Percentiles rank a stretch among this genome's conserved stretches.
Evolutionary conservation across 2,329 filamentous ascomycete genomes (phyloP).

Genomic region (Aspergillus hiratsukae): DNA sequence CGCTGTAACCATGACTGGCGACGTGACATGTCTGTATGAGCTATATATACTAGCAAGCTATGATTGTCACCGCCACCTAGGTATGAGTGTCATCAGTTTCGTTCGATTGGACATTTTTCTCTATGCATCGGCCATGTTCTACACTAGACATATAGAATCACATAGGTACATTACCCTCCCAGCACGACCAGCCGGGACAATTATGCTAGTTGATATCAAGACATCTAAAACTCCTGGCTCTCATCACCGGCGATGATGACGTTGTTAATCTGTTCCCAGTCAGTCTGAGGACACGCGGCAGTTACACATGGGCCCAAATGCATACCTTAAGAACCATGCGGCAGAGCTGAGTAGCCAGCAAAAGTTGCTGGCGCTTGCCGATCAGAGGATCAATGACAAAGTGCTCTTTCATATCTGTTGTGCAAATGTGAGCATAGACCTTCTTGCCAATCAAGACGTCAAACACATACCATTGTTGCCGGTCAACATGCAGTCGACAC

Average conservation of each 20-base stretch:
- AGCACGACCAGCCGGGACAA: background rate
- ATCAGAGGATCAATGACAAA: constrained; percentile 99
- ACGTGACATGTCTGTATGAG: background rate
- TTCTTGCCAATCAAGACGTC: background rate
- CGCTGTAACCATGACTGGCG: background rate
- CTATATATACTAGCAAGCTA: too few species aligned
- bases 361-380: constrained; percentile 93
- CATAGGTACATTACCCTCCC: background rate
- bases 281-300: constrained; percentile 9
- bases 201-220: constrained; percentile 14
- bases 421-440: constrained; percentile 4
- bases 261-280: constrained; percentile 64
- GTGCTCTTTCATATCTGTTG: constrained; percentile 83
- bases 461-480: constrained; percentile 73
- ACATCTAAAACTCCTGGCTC: constrained; percentile 74
- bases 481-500: constrained; percentile 95
- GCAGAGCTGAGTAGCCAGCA: constrained; percentile 94
- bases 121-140: background rate
- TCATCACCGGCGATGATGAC: constrained; percentile 87
- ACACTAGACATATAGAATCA: background rate
- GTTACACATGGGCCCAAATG: background rate
- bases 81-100: background rate
- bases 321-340: constrained; percentile 90
- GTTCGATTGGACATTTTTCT: background rate
- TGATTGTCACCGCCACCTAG: background rate